phyloP scores from a whole-genome alignment of 345 rosid species.

The Eucalyptus microcorys region DNA sequence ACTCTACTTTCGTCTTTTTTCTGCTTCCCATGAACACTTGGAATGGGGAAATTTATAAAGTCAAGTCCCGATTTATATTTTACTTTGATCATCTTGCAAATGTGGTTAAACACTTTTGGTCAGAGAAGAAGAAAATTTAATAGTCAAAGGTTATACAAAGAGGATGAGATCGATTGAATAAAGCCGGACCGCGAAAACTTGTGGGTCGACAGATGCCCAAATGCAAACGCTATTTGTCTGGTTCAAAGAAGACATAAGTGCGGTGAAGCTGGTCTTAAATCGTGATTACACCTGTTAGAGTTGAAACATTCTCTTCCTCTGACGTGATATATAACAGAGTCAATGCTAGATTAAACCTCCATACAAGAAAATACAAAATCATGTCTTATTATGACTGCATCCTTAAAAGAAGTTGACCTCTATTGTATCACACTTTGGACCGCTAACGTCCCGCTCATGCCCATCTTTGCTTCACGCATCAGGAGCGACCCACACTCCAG shows the following conservation, averaged over 20 bases:
- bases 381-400: not conserved
- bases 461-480: not conserved
- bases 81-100: not conserved
- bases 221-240: not conserved
- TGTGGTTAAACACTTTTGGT: not conserved
- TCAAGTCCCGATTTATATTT: not conserved
- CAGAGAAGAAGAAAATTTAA: not conserved
- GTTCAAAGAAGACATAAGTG: not conserved
- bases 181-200: not conserved
- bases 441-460: no score
- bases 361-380: not conserved
- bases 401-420: no score
- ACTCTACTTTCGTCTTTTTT: not conserved
- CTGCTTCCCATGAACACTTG: not conserved
- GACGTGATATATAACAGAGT: not conserved
- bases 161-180: not conserved
- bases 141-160: not conserved
- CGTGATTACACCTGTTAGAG: not conserved
- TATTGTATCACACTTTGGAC: no score
- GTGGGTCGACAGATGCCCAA: not conserved
- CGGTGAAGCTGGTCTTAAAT: not conserved
- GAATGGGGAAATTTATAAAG: not conserved
- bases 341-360: not conserved
- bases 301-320: not conserved
- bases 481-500: not conserved